Evolutionary conservation across 1,139 yeast genomes (phyloP), one percentile per base, ranked within the genome.

Genomic region (Debaryomycetaceae sp.): DNA sequence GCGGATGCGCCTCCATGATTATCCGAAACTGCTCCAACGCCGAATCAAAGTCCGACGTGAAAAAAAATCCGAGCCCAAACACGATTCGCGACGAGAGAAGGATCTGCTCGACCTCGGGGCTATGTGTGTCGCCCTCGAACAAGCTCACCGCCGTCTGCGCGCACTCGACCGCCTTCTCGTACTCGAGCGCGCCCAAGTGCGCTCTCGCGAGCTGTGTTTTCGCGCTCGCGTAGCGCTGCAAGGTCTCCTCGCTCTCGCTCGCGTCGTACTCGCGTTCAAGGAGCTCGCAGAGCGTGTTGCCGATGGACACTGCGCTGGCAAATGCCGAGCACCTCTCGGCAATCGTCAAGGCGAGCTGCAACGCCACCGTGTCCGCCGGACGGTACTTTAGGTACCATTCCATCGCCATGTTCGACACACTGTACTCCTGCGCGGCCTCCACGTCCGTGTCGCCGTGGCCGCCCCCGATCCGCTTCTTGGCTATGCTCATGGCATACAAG

Each of bases 151-250:
- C 72, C 37, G 67, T 55, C 31, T 71, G 66, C 1, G 90, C 77
- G 30, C 66, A 57, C 32, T 75, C 85, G 26, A 80, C 51, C 0
- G 94, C 83, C 6, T 46, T 45, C 0, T 58, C 69, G 43, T 66
- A 83, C 3, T 73, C 50, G 2, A 62, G 63, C 8, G 55, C 39
- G 0, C 90, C 95, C 18, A 87, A 55, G 27, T 71, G 61, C 8
- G 81, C 56, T 41, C 98, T 65, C 0, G 95, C 78, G 25, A 75
- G 47, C 42, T 79, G 87, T 0, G 83, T 58, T 42, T 78, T 78
- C 4, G 80, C 72, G 25, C 58, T 53, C 2, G 77, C 76, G 51
- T 66, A 81, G 27, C 62, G 63, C 14, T 56, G 41, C 27, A 82
- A 50, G 3, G 62, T 62, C 2, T 37, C 39, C 5, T 62, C 70